Base-by-base conservation (phyloP, 1,139 yeast species). In the Suhomyces panamericanus region DNA sequence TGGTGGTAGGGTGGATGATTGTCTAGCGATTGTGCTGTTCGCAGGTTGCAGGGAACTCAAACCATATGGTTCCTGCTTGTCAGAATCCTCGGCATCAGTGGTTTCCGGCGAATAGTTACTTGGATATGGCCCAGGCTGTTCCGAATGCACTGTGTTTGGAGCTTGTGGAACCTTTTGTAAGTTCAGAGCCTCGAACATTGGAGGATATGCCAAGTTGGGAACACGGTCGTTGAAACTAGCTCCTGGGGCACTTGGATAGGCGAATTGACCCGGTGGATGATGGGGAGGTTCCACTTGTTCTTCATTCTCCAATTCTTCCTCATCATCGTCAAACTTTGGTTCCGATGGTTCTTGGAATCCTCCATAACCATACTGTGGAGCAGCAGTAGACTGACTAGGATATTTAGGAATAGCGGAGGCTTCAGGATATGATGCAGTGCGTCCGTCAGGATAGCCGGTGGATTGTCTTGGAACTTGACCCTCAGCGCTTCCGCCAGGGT, bases 1-100 rank as follows among this genome's bases (percentile, higher is more conserved):
- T 10, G 44, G 47, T 2, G 55, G 50, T 29, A 55, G 39, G 12
- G 54, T 35, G 4, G 56, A 48, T 11, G 56, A 52, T 35, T 44
- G 46, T 33, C 55, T 47, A 32, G 54, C 41, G n/a, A 51, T 12
- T 2, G 13, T 28, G 12, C 32, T 27, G 11, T 22, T 22, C 4
- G 31, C 24, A 7, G 48, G 53, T n/a, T 32, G 38, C 14, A 35
- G 41, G 15, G 34, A 26, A 17, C 24, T 22, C 27, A 43, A 42
- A 10, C 12, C 13, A 11, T 30, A 34, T 2, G 44, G 32, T 3
- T 35, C 39, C 12, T 20, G 17, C 10, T 36, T 30, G 13, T 42
- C 48, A 2, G 34, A 32, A 14, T 47, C 50, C 31, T 48, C 50
- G 12, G 34, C 39, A 31, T 48, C 50, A 14, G 50, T 48, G 24